Conservation (phyloP, 2,329 filamentous ascomycete species). For the Bimuria novae-zelandiae region DNA sequence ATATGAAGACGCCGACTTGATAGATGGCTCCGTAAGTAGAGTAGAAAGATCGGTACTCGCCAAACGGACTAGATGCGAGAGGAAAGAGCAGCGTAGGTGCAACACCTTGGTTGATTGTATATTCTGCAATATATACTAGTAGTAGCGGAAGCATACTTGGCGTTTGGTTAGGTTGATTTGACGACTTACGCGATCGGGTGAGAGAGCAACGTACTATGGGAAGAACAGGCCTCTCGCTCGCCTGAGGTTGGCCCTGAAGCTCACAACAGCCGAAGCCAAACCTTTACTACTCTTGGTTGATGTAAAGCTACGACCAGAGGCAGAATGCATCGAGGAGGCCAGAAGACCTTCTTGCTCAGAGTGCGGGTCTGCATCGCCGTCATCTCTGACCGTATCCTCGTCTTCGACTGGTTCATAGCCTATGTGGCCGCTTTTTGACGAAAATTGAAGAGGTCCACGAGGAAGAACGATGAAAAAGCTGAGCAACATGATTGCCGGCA, state of each 20-base stretch:
- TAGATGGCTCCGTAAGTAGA: constrained; percentile 95
- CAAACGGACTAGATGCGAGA: constrained; percentile 74
- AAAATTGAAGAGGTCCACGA: constrained; percentile 62
- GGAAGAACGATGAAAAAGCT: constrained; percentile 87
- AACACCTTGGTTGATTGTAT: constrained; percentile 96
- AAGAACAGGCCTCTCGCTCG: constrained; percentile 73
- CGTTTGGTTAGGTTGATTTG: constrained; percentile 10
- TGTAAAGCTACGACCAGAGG: constrained; percentile 33
- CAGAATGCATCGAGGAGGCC: constrained; percentile 37
- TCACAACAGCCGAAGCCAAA: constrained; percentile 22
- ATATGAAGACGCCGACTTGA: constrained; percentile 93
- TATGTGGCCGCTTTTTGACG: constrained; percentile 47
- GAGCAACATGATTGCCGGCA: constrained; percentile 81
- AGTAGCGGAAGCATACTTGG: constrained; percentile 82
- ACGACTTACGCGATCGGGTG: background rate
- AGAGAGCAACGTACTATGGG: constrained; percentile 58
- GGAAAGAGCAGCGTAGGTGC: constrained; percentile 89
- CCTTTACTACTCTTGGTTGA: constrained; percentile 17
- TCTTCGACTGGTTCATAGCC: constrained; percentile 60
- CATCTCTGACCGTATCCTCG: constrained; percentile 41
- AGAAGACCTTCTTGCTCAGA: constrained; percentile 45
- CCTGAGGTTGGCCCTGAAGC: constrained; percentile 60
- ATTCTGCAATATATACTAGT: constrained; percentile 93
- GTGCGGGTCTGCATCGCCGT: constrained; percentile 20
- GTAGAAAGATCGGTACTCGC: constrained; percentile 84